phyloP scores from a whole-genome alignment of 2,329 filamentous ascomycete genomes.

The Xylaria sp. region DNA sequence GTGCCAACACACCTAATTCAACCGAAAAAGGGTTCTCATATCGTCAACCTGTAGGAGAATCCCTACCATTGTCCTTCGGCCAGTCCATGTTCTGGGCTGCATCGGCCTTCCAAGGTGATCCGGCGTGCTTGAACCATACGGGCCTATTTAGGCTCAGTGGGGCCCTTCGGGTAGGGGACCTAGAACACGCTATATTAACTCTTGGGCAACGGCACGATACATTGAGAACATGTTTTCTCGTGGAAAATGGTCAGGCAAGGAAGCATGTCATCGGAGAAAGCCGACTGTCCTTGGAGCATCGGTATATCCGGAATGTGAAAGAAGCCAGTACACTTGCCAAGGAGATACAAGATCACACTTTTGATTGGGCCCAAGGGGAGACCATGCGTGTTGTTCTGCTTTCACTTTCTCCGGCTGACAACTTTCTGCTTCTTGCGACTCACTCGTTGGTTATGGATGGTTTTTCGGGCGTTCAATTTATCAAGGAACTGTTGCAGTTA shows the following conservation, averaged over 20 bases:
- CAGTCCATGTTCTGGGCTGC: not conserved
- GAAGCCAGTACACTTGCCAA: not conserved
- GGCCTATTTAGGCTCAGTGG: not conserved
- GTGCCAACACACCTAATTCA: no score
- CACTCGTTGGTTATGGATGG: slow-evolving; percentile 3
- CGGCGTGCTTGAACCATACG: not conserved
- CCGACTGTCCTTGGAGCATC: not conserved
- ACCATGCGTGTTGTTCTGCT: not conserved
- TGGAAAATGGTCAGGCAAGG: not conserved
- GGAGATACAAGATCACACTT: not conserved
- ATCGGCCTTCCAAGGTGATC: not conserved
- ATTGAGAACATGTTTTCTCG: slow-evolving; percentile 1
- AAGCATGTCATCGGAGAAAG: not conserved
- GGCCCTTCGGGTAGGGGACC: not conserved
- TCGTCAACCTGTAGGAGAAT: not conserved
- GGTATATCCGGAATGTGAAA: not conserved
- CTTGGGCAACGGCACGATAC: not conserved
- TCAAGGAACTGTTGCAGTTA: not conserved
- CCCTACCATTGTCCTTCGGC: not conserved
- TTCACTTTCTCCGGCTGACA: not conserved
- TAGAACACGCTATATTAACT: not conserved
- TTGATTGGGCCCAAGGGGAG: not conserved
- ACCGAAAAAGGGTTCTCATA: not conserved
- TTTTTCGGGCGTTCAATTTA: not conserved
- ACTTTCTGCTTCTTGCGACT: not conserved